phyloP scores from a whole-genome alignment of 2,329 filamentous ascomycete genomes.

The Ophiostoma triangulosporum region DNA sequence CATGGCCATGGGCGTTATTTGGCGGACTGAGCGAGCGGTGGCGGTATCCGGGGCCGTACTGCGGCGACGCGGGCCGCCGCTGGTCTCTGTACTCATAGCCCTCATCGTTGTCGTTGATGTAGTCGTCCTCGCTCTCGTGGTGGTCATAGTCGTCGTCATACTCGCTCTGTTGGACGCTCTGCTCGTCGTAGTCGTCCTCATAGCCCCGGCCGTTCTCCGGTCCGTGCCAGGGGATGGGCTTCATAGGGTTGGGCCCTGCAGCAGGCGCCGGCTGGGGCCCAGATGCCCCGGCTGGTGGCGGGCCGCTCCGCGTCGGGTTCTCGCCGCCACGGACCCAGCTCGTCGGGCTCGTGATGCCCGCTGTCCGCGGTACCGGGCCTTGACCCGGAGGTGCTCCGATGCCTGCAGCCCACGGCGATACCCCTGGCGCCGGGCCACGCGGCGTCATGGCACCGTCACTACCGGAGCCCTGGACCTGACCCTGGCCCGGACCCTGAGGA shows the following conservation, averaged over 20 bases:
- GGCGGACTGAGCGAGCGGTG: not conserved
- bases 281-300: not conserved
- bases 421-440: not conserved
- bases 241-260: not conserved
- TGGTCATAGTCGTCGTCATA: not conserved
- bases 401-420: not conserved
- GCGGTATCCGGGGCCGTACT: not conserved
- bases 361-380: not conserved
- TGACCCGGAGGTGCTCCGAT: not conserved
- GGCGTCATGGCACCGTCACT: not conserved
- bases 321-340: constrained; percentile 1
- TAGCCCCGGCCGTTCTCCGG: not conserved
- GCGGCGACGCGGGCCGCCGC: not conserved
- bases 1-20: not conserved
- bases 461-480: too few species aligned
- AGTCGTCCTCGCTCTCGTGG: not conserved
- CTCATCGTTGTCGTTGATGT: not conserved
- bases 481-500: not conserved
- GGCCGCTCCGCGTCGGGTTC: not conserved
- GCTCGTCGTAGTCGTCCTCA: constrained; percentile 1
- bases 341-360: not conserved
- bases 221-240: not conserved
- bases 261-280: not conserved
- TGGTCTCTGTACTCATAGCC: not conserved
- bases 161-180: not conserved